Evolutionary conservation across 1,284 basidiomycete species (phyloP), one percentile per base, ranked within the genome.

Genomic region (Rhodotorula sp.): DNA sequence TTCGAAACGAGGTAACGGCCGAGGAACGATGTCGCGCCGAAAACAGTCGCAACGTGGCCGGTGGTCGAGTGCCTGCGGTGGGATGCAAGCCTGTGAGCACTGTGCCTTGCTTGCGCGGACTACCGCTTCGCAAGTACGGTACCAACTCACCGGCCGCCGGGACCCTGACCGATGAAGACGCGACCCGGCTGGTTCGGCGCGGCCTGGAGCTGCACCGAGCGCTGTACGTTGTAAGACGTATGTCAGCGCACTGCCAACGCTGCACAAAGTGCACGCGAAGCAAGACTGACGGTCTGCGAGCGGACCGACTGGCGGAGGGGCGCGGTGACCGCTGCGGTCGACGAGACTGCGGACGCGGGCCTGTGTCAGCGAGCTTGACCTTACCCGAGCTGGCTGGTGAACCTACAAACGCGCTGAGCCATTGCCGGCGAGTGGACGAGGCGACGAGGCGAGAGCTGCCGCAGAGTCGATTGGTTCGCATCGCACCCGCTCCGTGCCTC

Each of bases 1-100:
- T 97, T 97, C 61, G 90, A 87, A 60, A 99, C 92, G 64, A 98
- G 85, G 83, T 98, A 99, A 79, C 95, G 85, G 64, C 96, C 96
- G 66, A 99, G 85, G 82, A 98, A 99, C 12, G 95, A 93, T 16
- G 95, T 98, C 80, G 90, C 92, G 49, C 96, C 96, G 84, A 99
- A 99, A 67, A 99, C 95, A 45, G 96, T 99, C 55, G 91, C 96
- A 59, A 90, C 88, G 83, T 95, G 93, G 4, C 94, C 94, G 64
- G 89, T 89, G 73, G 89, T 88, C 12, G 92, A 89, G 79, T 92
- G 93, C 78, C 95, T 76, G 67, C 2, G 57, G 42, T 7, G 17
- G 7, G 2, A 12, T 1, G 21, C 8, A 9, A 7, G 21, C 4
- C 13, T 0, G 48, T 53, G 19, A 61, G 49, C 34, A 34, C 34